Percentiles rank a stretch among this genome's conserved stretches.
phyloP scores from a whole-genome alignment of 2,329 filamentous ascomycete genomes.

The Microdochium paspali region DNA sequence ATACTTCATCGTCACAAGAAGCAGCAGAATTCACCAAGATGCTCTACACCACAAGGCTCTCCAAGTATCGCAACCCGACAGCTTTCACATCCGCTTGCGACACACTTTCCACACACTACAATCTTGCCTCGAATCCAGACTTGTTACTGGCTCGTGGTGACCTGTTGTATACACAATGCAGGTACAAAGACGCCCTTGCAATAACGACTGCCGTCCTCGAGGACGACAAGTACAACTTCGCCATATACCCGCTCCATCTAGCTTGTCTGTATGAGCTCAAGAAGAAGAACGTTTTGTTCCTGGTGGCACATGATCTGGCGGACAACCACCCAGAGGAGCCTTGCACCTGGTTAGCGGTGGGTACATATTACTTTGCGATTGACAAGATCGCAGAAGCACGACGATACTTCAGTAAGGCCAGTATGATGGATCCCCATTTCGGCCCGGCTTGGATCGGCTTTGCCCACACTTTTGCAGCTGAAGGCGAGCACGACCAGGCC shows the following conservation, averaged over 20 bases:
- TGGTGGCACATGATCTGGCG: constrained; percentile 85
- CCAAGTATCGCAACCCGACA: constrained; percentile 84
- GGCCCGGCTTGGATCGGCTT: constrained; percentile 98
- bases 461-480: constrained; percentile 93
- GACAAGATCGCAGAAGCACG: constrained; percentile 86
- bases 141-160: constrained; percentile 85
- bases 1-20: constrained; percentile 65
- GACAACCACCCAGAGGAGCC: constrained; percentile 88
- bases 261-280: constrained; percentile 83
- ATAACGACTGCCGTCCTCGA: constrained; percentile 78
- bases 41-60: constrained; percentile 90
- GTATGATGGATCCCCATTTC: constrained; percentile 95
- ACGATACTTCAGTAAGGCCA: constrained; percentile 94
- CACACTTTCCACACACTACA: constrained; percentile 88
- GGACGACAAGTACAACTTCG: constrained; percentile 81
- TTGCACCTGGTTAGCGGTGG: constrained; percentile 88
- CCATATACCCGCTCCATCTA: constrained; percentile 81
- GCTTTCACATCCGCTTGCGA: constrained; percentile 81
- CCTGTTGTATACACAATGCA: constrained; percentile 87
- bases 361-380: constrained; percentile 87
- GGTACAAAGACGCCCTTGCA: constrained; percentile 76
- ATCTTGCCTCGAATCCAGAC: constrained; percentile 76
- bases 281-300: constrained; percentile 80
- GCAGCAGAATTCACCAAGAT: constrained; percentile 90
- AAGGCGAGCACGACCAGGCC: constrained; percentile 96